These are phyloP conservation scores for Colletotrichum sp. DNA, from an alignment of 2,329 filamentous ascomycete species.

Conservation along the genomic window DNA sequence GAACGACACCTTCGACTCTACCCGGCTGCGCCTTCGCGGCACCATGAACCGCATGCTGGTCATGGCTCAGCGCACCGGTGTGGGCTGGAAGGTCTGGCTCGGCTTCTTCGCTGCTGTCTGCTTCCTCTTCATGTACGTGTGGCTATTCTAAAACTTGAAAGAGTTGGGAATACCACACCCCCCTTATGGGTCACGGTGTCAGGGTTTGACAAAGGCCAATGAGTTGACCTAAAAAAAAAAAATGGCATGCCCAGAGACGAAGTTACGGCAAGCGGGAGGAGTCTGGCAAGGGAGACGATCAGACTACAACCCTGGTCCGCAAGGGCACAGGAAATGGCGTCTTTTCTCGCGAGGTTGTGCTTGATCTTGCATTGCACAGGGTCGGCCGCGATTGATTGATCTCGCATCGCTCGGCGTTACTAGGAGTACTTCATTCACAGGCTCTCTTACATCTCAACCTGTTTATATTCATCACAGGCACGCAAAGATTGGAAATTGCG, in stretches of 20 bases:
- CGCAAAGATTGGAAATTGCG: background rate
- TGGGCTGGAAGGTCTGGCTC: constrained; percentile 95
- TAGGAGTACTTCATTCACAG: background rate
- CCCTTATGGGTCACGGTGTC: background rate
- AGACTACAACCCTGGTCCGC: background rate
- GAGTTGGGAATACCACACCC: background rate
- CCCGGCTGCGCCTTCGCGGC: constrained; percentile 78
- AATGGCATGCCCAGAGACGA: background rate
- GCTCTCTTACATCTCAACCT: background rate
- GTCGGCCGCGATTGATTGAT: background rate
- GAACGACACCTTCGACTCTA: constrained; percentile 92
- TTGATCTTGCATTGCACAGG: background rate
- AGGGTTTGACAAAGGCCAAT: background rate
- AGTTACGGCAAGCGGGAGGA: background rate
- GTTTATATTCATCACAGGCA: background rate
- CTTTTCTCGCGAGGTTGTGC: background rate
- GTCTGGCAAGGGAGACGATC: background rate
- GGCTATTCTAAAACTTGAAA: constrained; percentile 69
- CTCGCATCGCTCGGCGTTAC: constrained; percentile 8
- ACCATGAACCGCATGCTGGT: constrained; percentile 98
- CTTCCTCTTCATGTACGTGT: constrained; percentile 88
- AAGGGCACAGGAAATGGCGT: background rate
- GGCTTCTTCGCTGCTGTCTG: constrained; percentile 85
- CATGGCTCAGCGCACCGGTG: constrained; percentile 94
- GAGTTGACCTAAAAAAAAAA: background rate